A percentile compares a stretch with the other conserved stretches of the same genome.
These are phyloP conservation scores for Phylloporus sp. DNA, from an alignment of 768 basidiomycete species.

Conservation along the genomic window DNA sequence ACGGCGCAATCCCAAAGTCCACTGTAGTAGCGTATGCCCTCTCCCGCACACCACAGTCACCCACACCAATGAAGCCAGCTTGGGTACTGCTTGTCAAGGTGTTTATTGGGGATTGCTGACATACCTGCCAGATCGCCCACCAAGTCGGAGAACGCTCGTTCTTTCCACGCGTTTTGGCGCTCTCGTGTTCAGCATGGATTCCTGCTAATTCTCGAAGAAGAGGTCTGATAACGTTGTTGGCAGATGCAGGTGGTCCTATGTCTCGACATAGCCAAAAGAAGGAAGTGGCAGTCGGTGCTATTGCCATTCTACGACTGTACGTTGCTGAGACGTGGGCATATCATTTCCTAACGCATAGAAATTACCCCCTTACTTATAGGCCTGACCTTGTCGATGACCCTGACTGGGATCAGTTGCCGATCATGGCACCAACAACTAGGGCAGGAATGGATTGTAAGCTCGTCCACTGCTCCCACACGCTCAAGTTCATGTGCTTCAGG, in stretches of 20 bases:
- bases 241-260: slow-evolving; percentile 44
- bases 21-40: slow-evolving; percentile 31
- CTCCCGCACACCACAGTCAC: slow-evolving; percentile 30
- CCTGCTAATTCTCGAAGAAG: slow-evolving; percentile 29
- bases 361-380: slow-evolving; percentile 34
- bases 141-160: slow-evolving; percentile 39
- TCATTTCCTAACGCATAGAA: background rate
- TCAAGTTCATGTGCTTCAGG: slow-evolving; percentile 37
- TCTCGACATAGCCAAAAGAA: slow-evolving; percentile 33
- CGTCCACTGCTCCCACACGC: background rate
- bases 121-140: slow-evolving; percentile 13
- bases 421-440: slow-evolving; percentile 41
- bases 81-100: slow-evolving; percentile 38
- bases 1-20: slow-evolving; percentile 36
- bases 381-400: slow-evolving; percentile 49
- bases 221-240: slow-evolving; percentile 44
- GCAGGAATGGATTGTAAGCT: slow-evolving; percentile 51
- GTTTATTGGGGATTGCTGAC: slow-evolving; percentile 4
- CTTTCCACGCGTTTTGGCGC: slow-evolving; percentile 43
- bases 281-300: slow-evolving; percentile 44
- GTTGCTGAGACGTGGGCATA: background rate
- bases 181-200: slow-evolving; percentile 36
- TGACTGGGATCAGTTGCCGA: slow-evolving; percentile 45
- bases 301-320: slow-evolving; percentile 54
- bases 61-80: slow-evolving; percentile 16